Conservation (phyloP, 768 basidiomycete genomes). For the Royoungia palumana region DNA sequence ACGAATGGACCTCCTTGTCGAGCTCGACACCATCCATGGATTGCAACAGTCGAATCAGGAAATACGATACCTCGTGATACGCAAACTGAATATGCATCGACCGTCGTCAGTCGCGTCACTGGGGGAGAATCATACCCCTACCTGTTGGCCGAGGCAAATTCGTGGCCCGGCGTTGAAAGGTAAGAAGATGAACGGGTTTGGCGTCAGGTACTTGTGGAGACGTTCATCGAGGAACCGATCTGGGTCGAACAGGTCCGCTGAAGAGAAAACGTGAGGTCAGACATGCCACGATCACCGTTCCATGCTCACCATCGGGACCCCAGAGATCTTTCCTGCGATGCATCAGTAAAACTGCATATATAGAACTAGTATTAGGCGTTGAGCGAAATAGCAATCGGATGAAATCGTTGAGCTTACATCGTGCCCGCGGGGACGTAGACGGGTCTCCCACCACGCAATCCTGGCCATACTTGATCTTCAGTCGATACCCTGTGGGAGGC, state of each 20-base stretch:
- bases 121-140: neutral
- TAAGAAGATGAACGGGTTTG: conserved; percentile 66
- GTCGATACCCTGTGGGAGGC: conserved; percentile 9
- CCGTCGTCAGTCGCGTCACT: neutral
- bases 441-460: conserved; percentile 37
- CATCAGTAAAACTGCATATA: conserved; percentile 31
- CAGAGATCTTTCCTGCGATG: conserved; percentile 31
- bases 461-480: conserved; percentile 20
- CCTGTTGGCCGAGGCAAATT: conserved; percentile 56
- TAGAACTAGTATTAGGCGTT: neutral
- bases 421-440: conserved; percentile 49
- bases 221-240: conserved; percentile 63
- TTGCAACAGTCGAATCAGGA: conserved; percentile 51
- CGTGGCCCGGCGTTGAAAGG: conserved; percentile 69
- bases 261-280: neutral
- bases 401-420: conserved; percentile 13
- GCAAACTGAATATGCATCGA: conserved; percentile 40
- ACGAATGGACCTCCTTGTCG: conserved; percentile 35
- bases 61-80: conserved; percentile 54
- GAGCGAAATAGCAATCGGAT: neutral
- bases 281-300: no score
- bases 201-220: conserved; percentile 47
- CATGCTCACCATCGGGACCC: conserved; percentile 29
- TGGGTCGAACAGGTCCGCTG: conserved; percentile 50
- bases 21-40: conserved; percentile 42